Percentiles rank a stretch among this genome's conserved stretches.
Conservation (phyloP, 108 stramenopile genomes). For the Pseudonitzschia multistriata region DNA sequence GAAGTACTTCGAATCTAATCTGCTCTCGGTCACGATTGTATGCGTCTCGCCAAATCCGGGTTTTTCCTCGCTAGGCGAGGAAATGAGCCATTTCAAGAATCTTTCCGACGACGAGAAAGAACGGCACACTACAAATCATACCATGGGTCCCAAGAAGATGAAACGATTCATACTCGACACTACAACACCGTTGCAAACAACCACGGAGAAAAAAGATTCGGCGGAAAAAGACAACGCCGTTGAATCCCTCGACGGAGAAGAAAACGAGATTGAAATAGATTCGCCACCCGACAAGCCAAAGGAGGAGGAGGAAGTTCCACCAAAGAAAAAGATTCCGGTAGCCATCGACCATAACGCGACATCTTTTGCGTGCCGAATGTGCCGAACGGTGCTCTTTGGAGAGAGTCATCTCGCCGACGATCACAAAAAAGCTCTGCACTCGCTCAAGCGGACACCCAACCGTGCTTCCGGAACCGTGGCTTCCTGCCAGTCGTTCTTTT, state of each 20-base stretch:
- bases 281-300: neutral
- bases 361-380: conserved; percentile 69
- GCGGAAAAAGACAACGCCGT: conserved; percentile 13
- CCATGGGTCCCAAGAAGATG: conserved; percentile 81
- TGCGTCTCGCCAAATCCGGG: conserved; percentile 53
- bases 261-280: neutral
- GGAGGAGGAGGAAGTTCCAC: neutral
- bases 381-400: conserved; percentile 66
- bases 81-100: conserved; percentile 62
- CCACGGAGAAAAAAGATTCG: neutral
- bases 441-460: conserved; percentile 15
- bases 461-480: neutral
- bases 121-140: conserved; percentile 30
- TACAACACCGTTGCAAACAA: neutral
- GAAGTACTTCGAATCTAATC: conserved; percentile 42
- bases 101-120: conserved; percentile 46
- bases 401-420: conserved; percentile 59
- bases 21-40: conserved; percentile 23
- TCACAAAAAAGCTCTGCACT: conserved; percentile 23
- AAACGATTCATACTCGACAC: conserved; percentile 46
- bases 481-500: conserved; percentile 61
- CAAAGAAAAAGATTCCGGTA: neutral
- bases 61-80: conserved; percentile 60
- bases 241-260: neutral
- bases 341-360: conserved; percentile 25